Evolutionary conservation across 2,329 filamentous ascomycete genomes (phyloP), one percentile per base, ranked within the genome.

Genomic region (Teratosphaeria zuluensis): DNA sequence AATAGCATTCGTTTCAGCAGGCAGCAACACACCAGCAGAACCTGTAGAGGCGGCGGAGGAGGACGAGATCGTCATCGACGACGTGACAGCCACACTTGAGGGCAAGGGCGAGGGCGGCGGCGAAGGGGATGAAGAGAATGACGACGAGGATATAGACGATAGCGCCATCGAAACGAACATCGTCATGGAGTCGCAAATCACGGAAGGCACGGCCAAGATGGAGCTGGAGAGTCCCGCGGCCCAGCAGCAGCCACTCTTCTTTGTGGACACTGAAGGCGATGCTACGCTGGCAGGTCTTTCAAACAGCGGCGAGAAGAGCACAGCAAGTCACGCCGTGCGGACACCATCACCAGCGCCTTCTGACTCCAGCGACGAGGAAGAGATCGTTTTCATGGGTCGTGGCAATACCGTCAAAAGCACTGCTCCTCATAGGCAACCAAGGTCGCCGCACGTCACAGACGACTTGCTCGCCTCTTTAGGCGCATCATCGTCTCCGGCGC

Each of bases 351-450:
- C 75, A 16, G 74, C 74, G 1, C 67, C 68, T 6, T 80, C 80
- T 0, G 79, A 84, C 11, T 42, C 35, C 62, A 89, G 87, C 0
- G 88, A 86, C 66, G 88, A 89, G 54, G 89, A 96, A 63, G 76
- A 90, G 4, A 84, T 91, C 53, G 67, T 89, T 0, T 90, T 89
- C 68, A 80, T 77, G 59, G 84, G 84, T 46, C 78, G 84, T 30
- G 66, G 51, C 42, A 56, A 58, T 30, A 14, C 58, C n/a, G 21
- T 54, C 31, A 51, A 35, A n/a, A n/a, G 8, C 6, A 19, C 9
- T 35, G 31, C n/a, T 35, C 31, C 51, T 42, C 35, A 3, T n/a
- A 16, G 31, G 30, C 30, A 55, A 21, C 3, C n/a, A 9, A 35
- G 9, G 24, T 28, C 24, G 24, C 58, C 65, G 3, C 62, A 67